phyloP scores from a whole-genome alignment of 2,329 filamentous ascomycete genomes.

The Mycosphaerelloides madeirae region DNA sequence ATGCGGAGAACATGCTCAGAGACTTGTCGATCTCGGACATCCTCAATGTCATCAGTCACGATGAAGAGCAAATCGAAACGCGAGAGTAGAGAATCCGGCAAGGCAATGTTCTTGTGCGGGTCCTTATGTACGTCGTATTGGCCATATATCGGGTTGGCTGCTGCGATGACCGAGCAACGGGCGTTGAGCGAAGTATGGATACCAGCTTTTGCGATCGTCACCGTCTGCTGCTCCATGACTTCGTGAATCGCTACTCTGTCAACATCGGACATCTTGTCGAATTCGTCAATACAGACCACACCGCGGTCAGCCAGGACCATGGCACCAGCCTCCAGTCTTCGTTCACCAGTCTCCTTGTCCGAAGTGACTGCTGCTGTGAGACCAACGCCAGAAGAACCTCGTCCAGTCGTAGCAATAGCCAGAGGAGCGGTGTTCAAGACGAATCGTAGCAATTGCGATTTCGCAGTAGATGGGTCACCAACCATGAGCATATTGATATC shows the following conservation, averaged over 20 bases:
- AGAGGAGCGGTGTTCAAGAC: conserved; percentile 95
- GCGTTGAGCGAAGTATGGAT: conserved; percentile 98
- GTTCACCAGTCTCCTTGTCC: conserved; percentile 95
- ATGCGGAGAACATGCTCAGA: conserved; percentile 96
- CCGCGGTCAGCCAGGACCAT: conserved; percentile 98
- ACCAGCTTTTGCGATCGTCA: conserved; percentile 96
- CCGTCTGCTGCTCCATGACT: conserved; percentile 99
- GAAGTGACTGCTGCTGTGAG: conserved; percentile 92
- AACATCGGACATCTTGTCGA: conserved; percentile 99
- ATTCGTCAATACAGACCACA: conserved; percentile 98
- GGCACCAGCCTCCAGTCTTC: conserved; percentile 89
- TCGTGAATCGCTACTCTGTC: conserved; percentile 98
- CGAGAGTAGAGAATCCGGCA: conserved; percentile 91
- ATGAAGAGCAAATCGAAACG: conserved; percentile 98
- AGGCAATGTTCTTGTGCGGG: conserved; percentile 95
- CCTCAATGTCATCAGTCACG: conserved; percentile 96
- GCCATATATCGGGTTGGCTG: conserved; percentile 94
- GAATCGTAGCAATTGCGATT: conserved; percentile 95
- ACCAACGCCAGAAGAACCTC: conserved; percentile 93
- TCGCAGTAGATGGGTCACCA: conserved; percentile 94
- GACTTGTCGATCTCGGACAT: conserved; percentile 80
- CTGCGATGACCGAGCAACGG: conserved; percentile 91
- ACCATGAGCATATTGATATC: conserved; percentile 99
- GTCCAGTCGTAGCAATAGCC: conserved; percentile 93
- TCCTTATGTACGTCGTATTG: conserved; percentile 99